These are phyloP conservation scores for Mycena rebaudengoi DNA, from an alignment of 768 basidiomycete species.

Conservation along the genomic window DNA sequence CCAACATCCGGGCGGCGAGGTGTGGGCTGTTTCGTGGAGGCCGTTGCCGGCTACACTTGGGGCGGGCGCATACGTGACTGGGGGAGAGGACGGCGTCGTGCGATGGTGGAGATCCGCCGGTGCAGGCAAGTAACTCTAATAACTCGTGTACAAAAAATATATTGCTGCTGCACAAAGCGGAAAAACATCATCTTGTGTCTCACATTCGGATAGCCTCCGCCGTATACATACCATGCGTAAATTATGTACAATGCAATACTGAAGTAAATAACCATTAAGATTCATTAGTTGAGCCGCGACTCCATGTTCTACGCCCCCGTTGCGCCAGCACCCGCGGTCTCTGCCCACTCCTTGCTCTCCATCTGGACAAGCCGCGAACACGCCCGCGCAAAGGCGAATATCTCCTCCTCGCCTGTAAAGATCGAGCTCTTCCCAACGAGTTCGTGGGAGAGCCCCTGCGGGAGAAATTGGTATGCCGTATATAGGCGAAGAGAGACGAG, in stretches of 20 bases:
- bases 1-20: constrained; percentile 81
- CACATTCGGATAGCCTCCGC: too few species aligned
- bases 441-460: constrained; percentile 79
- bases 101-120: too few species aligned
- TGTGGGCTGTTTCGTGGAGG: constrained; percentile 87
- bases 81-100: constrained; percentile 78
- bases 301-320: not conserved
- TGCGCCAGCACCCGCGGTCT: constrained; percentile 49
- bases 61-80: constrained; percentile 75
- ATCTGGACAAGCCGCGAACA: constrained; percentile 88
- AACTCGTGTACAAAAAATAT: too few species aligned
- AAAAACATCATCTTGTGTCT: too few species aligned
- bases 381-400: constrained; percentile 96
- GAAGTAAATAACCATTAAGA: too few species aligned
- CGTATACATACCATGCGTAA: too few species aligned
- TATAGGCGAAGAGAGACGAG: constrained; percentile 5
- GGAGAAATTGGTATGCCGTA: constrained; percentile 4
- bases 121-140: too few species aligned
- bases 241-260: too few species aligned
- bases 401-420: constrained; percentile 95
- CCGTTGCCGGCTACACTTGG: constrained; percentile 65
- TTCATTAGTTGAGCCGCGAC: too few species aligned
- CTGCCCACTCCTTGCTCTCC: constrained; percentile 90
- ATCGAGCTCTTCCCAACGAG: constrained; percentile 85
- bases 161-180: too few species aligned